Conservation (phyloP, 1,139 yeast species). For the Yamadazyma sp. region DNA sequence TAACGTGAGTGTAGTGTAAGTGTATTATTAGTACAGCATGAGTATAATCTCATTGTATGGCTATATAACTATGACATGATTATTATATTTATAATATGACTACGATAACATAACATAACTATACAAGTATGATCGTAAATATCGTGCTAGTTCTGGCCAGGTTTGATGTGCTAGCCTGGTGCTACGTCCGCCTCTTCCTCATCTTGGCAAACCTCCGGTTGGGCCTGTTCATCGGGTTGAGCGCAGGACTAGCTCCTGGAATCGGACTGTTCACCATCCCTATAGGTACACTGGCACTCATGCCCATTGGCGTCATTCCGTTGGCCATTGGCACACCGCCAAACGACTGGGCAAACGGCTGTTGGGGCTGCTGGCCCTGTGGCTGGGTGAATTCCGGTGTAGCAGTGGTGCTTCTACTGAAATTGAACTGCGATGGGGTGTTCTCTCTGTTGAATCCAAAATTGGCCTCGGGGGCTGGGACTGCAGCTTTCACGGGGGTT, state of each 20-base stretch:
- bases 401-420: constrained; percentile 14
- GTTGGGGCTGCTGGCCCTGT: not conserved
- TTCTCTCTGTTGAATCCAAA: constrained; percentile 8
- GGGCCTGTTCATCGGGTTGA: constrained; percentile 17
- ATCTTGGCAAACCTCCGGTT: constrained; percentile 30
- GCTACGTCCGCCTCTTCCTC: constrained; percentile 29
- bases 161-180: too few species aligned
- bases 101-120: too few species aligned
- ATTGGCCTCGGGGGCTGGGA: not conserved
- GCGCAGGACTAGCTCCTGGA: constrained; percentile 1
- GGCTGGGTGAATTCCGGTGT: constrained; percentile 14
- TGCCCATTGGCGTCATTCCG: not conserved
- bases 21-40: too few species aligned
- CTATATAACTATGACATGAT: too few species aligned
- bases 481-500: constrained; percentile 14
- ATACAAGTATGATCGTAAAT: too few species aligned
- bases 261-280: constrained; percentile 1
- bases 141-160: too few species aligned
- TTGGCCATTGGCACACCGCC: too few species aligned
- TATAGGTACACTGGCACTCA: constrained; percentile 2
- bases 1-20: too few species aligned
- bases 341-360: not conserved
- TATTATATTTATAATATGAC: too few species aligned
- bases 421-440: constrained; percentile 9
- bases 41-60: too few species aligned